Base-by-base conservation (phyloP, 495 filamentous ascomycete genomes). In the Neurospora sp. region DNA sequence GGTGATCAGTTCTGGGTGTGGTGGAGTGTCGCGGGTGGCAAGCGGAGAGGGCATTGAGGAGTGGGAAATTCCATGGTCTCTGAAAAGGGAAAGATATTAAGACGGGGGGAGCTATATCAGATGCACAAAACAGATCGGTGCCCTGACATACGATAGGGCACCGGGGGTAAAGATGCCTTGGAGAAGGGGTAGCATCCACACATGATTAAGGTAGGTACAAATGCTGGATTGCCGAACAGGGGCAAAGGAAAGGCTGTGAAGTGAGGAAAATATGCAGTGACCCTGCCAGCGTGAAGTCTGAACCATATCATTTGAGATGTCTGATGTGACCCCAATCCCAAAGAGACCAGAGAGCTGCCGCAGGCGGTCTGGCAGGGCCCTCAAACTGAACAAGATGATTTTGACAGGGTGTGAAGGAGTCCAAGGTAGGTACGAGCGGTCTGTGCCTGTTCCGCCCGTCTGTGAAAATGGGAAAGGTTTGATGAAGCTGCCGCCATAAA, bases 91-190 rank as follows among this genome's bases (percentile, higher is more conserved):
- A 66, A 66, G 82, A 82, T 82, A 84, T 74, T 75, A 76, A 75
- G 79, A 75, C 80, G 79, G 76, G 81, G 84, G 82, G 74, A 74
- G 74, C 80, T 84, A 86, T 85, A 86, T 78, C 81, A 82, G 75
- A 76, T 75, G 76, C 76, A 75, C 78, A 77, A 77, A 81, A 79
- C 78, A 81, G 79, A 80, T 81, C 76, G 77, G 66, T 79, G 78
- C 77, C 81, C 78, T 80, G 79, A 80, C 82, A 81, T 77, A 76
- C 81, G 79, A 83, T 83, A 84, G 81, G 83, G 80, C 80, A 71
- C 76, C 77, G 75, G 76, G 76, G 76, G 27, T 77, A 74, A 76
- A 75, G 75, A 71, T 66, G 62, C 72, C 41, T 74, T 69, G 69
- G 70, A 72, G 54, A 66, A 66, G 54, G 54, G 54, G 54, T 66